These are phyloP conservation scores for Colletotrichum sp. DNA, from an alignment of 2,329 filamentous ascomycete species.

Conservation along the genomic window DNA sequence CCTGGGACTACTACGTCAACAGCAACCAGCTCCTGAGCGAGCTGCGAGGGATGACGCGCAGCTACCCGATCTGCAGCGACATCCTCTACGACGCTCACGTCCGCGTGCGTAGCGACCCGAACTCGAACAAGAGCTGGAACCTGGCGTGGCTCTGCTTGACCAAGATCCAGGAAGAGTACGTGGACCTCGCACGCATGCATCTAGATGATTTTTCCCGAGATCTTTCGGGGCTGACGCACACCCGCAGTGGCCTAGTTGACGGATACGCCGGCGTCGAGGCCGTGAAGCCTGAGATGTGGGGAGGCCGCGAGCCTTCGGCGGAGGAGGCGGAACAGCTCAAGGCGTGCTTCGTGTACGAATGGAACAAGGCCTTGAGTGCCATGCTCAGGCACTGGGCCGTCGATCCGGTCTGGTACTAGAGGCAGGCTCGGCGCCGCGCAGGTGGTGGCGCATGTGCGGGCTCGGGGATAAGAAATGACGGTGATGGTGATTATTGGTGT, in stretches of 20 bases:
- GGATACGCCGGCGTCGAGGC: slow-evolving; percentile 68
- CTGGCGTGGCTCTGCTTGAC: slow-evolving; percentile 73
- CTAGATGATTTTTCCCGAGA: neutral
- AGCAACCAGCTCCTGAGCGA: slow-evolving; percentile 74
- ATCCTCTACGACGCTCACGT: slow-evolving; percentile 69
- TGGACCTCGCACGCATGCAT: slow-evolving; percentile 11
- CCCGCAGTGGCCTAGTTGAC: slow-evolving; percentile 61
- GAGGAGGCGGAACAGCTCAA: slow-evolving; percentile 65
- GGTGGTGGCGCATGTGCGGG: slow-evolving; percentile 40
- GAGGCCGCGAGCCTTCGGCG: slow-evolving; percentile 56
- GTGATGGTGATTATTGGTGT: slow-evolving; percentile 60
- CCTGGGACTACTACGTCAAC: slow-evolving; percentile 75
- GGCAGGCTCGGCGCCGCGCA: neutral
- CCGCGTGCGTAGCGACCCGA: slow-evolving; percentile 67
- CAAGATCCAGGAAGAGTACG: slow-evolving; percentile 71
- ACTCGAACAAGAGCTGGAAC: slow-evolving; percentile 76
- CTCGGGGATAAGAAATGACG: slow-evolving; percentile 29
- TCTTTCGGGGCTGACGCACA: too few species aligned
- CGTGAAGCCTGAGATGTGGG: slow-evolving; percentile 73
- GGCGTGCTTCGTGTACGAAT: slow-evolving; percentile 69
- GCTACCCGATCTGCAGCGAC: slow-evolving; percentile 71
- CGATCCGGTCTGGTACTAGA: slow-evolving; percentile 55
- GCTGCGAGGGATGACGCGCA: slow-evolving; percentile 69
- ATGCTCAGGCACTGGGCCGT: slow-evolving; percentile 74
- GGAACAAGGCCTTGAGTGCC: slow-evolving; percentile 66